Evolutionary conservation across 2,329 filamentous ascomycete genomes (phyloP).

Genomic region (Colletotrichum lupini): DNA sequence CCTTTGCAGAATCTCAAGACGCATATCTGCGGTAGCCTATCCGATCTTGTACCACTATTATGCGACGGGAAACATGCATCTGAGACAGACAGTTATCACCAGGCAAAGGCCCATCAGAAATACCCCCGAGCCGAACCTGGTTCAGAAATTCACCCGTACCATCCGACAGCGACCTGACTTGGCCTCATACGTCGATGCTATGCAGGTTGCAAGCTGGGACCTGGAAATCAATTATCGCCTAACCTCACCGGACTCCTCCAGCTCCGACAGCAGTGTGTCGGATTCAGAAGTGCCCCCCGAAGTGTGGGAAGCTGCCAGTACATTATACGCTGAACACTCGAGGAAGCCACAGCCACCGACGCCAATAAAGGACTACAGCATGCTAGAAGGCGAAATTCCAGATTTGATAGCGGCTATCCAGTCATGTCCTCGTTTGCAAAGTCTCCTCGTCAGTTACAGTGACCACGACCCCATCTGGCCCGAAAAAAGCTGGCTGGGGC

Average conservation of each 20-base stretch:
- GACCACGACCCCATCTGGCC: neutral
- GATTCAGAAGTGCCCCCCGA: neutral
- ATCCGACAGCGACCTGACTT: neutral
- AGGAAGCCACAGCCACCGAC: neutral
- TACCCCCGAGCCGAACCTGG: neutral
- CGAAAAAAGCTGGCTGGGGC: neutral
- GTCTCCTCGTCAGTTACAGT: constrained; percentile 1
- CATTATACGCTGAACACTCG: neutral
- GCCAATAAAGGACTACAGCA: neutral
- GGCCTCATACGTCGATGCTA: neutral
- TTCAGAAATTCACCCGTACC: neutral
- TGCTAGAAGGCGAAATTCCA: neutral
- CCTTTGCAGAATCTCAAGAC: neutral
- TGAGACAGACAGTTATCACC: neutral
- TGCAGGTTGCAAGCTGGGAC: neutral
- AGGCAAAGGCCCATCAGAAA: neutral
- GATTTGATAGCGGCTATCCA: neutral
- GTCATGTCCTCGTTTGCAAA: neutral
- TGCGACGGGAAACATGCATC: neutral
- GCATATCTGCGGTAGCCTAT: neutral
- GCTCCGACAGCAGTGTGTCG: neutral
- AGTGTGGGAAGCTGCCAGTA: neutral
- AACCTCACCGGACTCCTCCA: neutral
- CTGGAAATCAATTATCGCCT: neutral
- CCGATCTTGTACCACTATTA: neutral